Conservation (phyloP, 2,329 filamentous ascomycete species). For the Sarocladium brachiariae region DNA sequence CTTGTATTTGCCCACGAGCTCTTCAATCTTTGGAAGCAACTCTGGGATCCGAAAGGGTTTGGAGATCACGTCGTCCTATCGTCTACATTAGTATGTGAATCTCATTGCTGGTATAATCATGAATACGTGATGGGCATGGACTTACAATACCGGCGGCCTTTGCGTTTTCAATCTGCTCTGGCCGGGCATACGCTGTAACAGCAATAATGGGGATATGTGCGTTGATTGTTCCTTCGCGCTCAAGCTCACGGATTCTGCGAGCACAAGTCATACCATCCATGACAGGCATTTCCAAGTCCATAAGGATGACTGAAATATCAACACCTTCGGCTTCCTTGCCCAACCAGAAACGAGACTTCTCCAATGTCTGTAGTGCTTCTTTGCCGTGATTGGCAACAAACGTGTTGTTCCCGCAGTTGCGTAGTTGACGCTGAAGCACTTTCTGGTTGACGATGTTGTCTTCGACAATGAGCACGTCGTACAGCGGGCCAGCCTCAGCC, state of each 20-base stretch:
- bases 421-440: constrained; percentile 54
- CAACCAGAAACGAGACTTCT: constrained; percentile 49
- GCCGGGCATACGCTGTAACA: constrained; percentile 75
- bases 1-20: constrained; percentile 39
- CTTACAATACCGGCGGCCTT: constrained; percentile 66
- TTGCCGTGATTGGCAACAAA: constrained; percentile 59
- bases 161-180: constrained; percentile 66
- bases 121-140: too few relatives aligned
- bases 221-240: constrained; percentile 53
- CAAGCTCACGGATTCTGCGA: constrained; percentile 59
- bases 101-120: too few relatives aligned
- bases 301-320: constrained; percentile 61
- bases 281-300: constrained; percentile 79
- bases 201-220: constrained; percentile 70
- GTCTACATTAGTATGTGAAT: too few relatives aligned
- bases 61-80: constrained; percentile 68
- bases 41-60: constrained; percentile 77
- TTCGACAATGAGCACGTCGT: constrained; percentile 59
- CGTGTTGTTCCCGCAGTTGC: constrained; percentile 53
- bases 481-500: constrained; percentile 21
- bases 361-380: constrained; percentile 53
- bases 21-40: constrained; percentile 59
- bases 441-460: constrained; percentile 63
- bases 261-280: constrained; percentile 77
- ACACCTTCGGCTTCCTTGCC: constrained; percentile 39